Conservation (phyloP, 108 stramenopile species). For the Nitzschia palea region DNA sequence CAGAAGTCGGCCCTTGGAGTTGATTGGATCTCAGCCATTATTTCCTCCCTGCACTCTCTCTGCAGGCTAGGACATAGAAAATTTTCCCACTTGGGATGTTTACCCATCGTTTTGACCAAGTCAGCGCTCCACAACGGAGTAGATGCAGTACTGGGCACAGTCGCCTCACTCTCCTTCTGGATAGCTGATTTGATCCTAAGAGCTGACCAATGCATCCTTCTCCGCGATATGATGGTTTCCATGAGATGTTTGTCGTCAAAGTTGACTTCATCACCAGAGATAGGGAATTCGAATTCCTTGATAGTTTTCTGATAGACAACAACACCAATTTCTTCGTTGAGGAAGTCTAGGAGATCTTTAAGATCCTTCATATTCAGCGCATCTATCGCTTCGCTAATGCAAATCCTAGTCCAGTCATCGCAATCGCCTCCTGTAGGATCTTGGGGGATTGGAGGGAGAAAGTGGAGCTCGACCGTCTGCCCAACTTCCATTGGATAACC, state of each 20-base stretch:
- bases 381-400: constrained; percentile 10
- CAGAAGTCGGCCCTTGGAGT: constrained; percentile 13
- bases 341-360: constrained; percentile 12
- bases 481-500: constrained; percentile 39
- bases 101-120: not conserved
- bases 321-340: constrained; percentile 3
- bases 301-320: not conserved
- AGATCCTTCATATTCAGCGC: not conserved
- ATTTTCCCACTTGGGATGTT: constrained; percentile 5
- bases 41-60: constrained; percentile 12
- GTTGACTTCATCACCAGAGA: not conserved
- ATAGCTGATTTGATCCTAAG: constrained; percentile 7
- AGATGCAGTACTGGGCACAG: not conserved
- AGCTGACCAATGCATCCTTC: constrained; percentile 35
- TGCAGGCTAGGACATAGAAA: not conserved
- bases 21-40: constrained; percentile 11
- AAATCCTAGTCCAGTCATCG: not conserved
- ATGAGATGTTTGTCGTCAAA: not conserved
- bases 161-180: not conserved
- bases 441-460: constrained; percentile 5
- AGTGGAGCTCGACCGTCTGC: constrained; percentile 32
- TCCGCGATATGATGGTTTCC: constrained; percentile 8
- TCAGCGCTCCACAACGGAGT: constrained; percentile 7
- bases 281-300: not conserved
- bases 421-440: not conserved